Conservation (phyloP, 1,139 yeast genomes). For the Pichia sp. region DNA sequence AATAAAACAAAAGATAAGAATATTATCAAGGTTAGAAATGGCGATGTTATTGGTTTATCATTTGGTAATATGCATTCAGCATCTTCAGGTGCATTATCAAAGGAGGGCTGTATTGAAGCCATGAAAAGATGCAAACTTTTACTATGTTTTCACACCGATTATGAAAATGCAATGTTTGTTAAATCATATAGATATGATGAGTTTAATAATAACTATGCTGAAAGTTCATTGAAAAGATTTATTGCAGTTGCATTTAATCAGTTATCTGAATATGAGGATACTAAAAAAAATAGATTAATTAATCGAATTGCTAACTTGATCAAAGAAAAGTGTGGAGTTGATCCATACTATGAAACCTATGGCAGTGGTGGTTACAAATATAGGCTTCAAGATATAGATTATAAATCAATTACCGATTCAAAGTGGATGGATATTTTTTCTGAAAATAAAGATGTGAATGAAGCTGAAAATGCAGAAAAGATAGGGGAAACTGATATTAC, state of each 20-base stretch:
- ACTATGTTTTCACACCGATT: not conserved
- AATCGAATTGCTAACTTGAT: not conserved
- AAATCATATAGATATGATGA: not conserved
- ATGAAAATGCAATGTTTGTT: not conserved
- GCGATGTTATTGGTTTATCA: not conserved
- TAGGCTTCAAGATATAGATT: not conserved
- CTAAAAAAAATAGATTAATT: not conserved
- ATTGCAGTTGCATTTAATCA: not conserved
- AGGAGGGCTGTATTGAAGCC: not conserved
- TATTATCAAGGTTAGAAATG: not conserved
- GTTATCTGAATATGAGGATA: not conserved
- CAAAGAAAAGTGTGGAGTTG: not conserved
- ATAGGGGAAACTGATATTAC: not conserved
- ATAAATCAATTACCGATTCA: no score
- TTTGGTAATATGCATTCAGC: not conserved
- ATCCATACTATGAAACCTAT: not conserved
- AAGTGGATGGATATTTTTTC: not conserved
- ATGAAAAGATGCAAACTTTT: not conserved
- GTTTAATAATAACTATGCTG: not conserved
- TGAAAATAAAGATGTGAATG: not conserved
- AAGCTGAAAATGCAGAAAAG: not conserved
- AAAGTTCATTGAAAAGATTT: not conserved
- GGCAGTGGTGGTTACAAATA: not conserved
- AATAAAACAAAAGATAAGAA: not conserved
- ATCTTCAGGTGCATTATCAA: not conserved